Evolutionary conservation across 139 green algal genomes (phyloP).

Genomic region (Micractinium conductrix): DNA sequence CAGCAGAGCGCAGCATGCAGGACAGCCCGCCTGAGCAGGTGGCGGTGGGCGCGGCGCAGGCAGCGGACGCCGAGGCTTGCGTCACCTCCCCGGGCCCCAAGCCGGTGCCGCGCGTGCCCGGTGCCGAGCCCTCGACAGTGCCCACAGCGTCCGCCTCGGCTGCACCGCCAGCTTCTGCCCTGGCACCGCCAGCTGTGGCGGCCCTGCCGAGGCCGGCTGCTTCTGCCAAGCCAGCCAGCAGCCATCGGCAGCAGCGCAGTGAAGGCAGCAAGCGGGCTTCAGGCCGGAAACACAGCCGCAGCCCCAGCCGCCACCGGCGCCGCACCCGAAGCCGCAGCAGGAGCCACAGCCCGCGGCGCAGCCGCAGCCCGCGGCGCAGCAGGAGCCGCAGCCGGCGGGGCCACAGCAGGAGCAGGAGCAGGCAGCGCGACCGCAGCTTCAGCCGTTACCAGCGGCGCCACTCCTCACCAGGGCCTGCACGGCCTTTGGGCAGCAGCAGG

Average conservation of each 20-base stretch:
- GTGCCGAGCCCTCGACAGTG: too few relatives aligned
- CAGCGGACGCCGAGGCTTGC: not conserved
- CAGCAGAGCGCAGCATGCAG: not conserved
- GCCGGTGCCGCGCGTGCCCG: too few relatives aligned
- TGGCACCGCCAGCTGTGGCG: too few relatives aligned
- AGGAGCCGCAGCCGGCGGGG: not conserved
- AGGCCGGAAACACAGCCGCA: not conserved
- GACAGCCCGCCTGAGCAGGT: not conserved
- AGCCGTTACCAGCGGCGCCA: not conserved
- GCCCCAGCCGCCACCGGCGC: not conserved
- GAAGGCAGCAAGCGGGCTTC: not conserved
- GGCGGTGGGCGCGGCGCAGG: not conserved
- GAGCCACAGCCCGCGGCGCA: not conserved
- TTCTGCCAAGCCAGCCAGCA: not conserved
- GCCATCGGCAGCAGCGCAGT: not conserved
- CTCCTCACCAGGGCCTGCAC: too few relatives aligned
- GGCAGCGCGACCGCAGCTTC: not conserved
- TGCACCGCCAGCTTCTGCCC: too few relatives aligned
- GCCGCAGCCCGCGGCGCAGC: not conserved
- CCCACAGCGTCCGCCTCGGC: too few relatives aligned
- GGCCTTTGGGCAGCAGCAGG: too few relatives aligned
- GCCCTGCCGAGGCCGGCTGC: too few relatives aligned
- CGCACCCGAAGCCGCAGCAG: not conserved
- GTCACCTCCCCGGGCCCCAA: slow-evolving; percentile 6
- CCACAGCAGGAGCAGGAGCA: not conserved